Percentiles rank a stretch among this genome's conserved stretches.
Evolutionary conservation across 192 early-diverging fungal species (phyloP).

Genomic region (Coemansia sp.): DNA sequence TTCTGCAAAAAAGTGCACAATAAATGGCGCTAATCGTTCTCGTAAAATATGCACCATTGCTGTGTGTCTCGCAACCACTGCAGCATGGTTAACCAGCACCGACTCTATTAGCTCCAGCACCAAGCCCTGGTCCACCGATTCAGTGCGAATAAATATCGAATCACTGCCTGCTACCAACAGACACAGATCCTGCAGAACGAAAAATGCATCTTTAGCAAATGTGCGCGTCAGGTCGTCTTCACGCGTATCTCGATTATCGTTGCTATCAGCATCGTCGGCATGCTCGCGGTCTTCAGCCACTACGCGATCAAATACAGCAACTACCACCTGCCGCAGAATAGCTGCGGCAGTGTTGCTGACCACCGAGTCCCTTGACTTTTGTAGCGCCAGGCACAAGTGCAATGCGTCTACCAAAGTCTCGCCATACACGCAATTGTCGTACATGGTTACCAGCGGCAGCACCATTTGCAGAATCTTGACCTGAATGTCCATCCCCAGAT

Average conservation of each 20-base stretch:
- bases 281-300: slow-evolving; percentile 22
- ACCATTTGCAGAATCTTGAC: slow-evolving; percentile 92
- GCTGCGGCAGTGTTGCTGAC: slow-evolving; percentile 48
- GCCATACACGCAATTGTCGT: slow-evolving; percentile 69
- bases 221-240: slow-evolving; percentile 46
- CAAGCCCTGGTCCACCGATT: slow-evolving; percentile 63
- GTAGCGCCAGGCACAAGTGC: slow-evolving; percentile 75
- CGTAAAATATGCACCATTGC: slow-evolving; percentile 69
- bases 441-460: slow-evolving; percentile 82
- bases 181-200: slow-evolving; percentile 89
- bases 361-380: slow-evolving; percentile 70
- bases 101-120: slow-evolving; percentile 93
- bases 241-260: slow-evolving; percentile 8
- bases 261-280: neutral
- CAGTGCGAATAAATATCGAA: slow-evolving; percentile 59
- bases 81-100: slow-evolving; percentile 74
- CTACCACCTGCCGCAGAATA: slow-evolving; percentile 47
- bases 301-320: slow-evolving; percentile 53
- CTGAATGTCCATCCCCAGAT: slow-evolving; percentile 79
- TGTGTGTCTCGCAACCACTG: slow-evolving; percentile 74
- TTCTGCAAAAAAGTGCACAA: slow-evolving; percentile 95
- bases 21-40: slow-evolving; percentile 81
- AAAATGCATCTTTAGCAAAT: slow-evolving; percentile 79
- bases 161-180: slow-evolving; percentile 67
- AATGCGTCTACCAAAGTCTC: slow-evolving; percentile 82